phyloP scores from a whole-genome alignment of 306 rosid species.

The Trifolium repens region DNA sequence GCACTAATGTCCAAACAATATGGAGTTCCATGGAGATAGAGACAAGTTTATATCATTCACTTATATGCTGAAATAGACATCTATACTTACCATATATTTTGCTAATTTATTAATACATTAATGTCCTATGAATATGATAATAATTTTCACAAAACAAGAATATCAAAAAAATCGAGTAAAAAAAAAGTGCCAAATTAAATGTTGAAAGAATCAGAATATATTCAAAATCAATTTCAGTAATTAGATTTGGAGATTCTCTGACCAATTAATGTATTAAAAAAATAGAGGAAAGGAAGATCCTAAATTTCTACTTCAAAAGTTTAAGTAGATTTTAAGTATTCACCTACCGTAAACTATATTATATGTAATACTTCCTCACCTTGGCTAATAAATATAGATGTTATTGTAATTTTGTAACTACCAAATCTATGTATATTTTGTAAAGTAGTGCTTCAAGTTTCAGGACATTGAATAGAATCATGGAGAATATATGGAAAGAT shows the following conservation, averaged over 20 bases:
- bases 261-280: too few species aligned
- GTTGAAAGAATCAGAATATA: too few species aligned
- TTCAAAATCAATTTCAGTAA: too few species aligned
- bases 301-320: too few species aligned
- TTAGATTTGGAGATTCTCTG: too few species aligned
- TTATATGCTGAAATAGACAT: neutral
- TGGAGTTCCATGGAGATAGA: neutral
- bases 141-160: too few species aligned
- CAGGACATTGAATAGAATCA: slow-evolving; percentile 52
- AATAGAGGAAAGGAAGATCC: too few species aligned
- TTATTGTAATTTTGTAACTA: slow-evolving; percentile 34
- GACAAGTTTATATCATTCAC: neutral
- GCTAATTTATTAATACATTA: too few species aligned
- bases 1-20: slow-evolving; percentile 18
- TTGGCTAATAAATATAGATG: slow-evolving; percentile 7
- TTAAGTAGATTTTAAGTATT: too few species aligned
- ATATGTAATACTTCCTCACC: neutral
- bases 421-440: slow-evolving; percentile 38
- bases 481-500: slow-evolving; percentile 30
- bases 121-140: too few species aligned
- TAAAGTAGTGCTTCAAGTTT: slow-evolving; percentile 54
- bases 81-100: neutral
- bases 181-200: too few species aligned
- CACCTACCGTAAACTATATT: neutral
- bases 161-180: too few species aligned